Conservation (phyloP, 2,329 filamentous ascomycete genomes). For the Verticillium longisporum region DNA sequence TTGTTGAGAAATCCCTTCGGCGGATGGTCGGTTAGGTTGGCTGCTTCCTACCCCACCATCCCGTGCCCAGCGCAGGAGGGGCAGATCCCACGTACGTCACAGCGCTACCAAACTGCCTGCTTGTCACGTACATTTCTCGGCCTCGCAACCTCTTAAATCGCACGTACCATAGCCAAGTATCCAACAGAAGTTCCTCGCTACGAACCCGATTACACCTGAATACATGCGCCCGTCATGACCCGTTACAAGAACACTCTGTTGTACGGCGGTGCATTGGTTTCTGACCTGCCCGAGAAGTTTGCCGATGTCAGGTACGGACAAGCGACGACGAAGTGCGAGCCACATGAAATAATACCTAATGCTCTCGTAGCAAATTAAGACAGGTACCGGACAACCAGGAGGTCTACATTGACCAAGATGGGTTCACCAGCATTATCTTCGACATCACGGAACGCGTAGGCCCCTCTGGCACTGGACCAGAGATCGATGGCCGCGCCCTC, state of each 20-base stretch:
- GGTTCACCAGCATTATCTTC: conserved; percentile 81
- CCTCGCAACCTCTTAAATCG: neutral
- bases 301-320: conserved; percentile 62
- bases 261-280: conserved; percentile 66
- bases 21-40: no score
- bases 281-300: conserved; percentile 61
- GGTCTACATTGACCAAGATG: conserved; percentile 77
- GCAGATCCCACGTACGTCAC: neutral
- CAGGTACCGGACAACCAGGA: conserved; percentile 85
- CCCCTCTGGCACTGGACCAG: conserved; percentile 40
- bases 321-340: neutral
- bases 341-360: neutral
- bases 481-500: conserved; percentile 63
- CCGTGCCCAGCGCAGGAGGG: neutral
- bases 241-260: conserved; percentile 53
- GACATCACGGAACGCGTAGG: conserved; percentile 83
- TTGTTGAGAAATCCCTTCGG: no score
- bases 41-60: neutral
- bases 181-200: neutral
- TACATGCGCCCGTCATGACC: conserved; percentile 30
- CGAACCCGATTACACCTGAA: neutral
- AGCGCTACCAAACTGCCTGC: neutral
- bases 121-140: neutral
- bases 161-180: neutral
- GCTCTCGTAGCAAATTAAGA: conserved; percentile 52